These are phyloP conservation scores for Lipomyces japonicus DNA, from an alignment of 805 yeast species.

Conservation along the genomic window DNA sequence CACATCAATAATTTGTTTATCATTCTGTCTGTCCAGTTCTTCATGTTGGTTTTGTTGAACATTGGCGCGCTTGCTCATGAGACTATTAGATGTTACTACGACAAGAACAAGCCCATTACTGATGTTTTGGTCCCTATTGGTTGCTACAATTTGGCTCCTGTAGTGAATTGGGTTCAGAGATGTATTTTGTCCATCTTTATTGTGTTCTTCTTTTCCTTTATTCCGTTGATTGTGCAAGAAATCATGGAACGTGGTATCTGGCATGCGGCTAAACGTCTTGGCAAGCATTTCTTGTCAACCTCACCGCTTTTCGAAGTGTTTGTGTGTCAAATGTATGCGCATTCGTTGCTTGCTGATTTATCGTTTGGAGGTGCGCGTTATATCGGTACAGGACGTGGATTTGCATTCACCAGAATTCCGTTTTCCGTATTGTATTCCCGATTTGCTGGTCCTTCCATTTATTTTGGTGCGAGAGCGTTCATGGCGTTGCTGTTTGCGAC, in stretches of 20 bases:
- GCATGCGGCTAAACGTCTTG: constrained; percentile 66
- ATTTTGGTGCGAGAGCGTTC: constrained; percentile 68
- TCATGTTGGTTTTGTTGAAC: constrained; percentile 74
- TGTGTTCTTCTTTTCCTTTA: constrained; percentile 86
- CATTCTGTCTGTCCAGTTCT: constrained; percentile 78
- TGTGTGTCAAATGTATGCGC: constrained; percentile 89
- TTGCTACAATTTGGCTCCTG: constrained; percentile 80
- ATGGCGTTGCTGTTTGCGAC: constrained; percentile 72
- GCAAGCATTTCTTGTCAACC: constrained; percentile 72
- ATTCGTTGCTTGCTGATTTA: constrained; percentile 67
- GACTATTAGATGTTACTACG: constrained; percentile 61
- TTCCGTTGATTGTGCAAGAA: constrained; percentile 85
- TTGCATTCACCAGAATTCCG: constrained; percentile 77
- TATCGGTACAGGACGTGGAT: constrained; percentile 90
- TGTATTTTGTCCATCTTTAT: constrained; percentile 87
- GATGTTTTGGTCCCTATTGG: constrained; percentile 74
- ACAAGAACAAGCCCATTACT: constrained; percentile 64
- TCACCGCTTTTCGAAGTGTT: constrained; percentile 94
- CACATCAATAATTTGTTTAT: constrained; percentile 88
- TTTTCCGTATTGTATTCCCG: constrained; percentile 70
- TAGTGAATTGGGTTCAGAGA: constrained; percentile 83
- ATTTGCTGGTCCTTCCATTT: constrained; percentile 72
- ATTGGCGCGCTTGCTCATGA: constrained; percentile 77
- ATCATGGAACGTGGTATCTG: constrained; percentile 77
- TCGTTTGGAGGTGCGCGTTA: constrained; percentile 90